Evolutionary conservation across 2,329 filamentous ascomycete species (phyloP), one percentile per base, ranked within the genome.

Genomic region (Thielaviopsis ethacetica): DNA sequence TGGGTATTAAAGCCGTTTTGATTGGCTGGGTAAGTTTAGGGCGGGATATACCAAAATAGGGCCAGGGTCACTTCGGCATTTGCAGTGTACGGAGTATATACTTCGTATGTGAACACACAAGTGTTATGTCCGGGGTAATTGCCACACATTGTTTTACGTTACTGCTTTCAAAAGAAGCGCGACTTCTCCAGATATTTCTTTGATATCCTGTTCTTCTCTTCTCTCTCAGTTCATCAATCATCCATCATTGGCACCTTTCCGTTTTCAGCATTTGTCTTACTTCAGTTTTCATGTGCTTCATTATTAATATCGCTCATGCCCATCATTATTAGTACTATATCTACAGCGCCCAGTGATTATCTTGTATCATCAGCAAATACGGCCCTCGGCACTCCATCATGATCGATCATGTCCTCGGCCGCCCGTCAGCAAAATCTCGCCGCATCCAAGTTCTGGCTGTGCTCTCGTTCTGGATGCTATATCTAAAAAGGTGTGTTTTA

Each of bases 381-480:
- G 19, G 50, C n/a, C 10, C n/a, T 19, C 19, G 44, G n/a, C 44
- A n/a, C 13, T 50, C 30, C 62, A 65, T 57, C 61, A 82, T 83
- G 80, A 72, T 82, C 83, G 91, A 97, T 72, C 91, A 97, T 76
- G 86, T 96, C 60, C 77, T 97, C 54, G 91, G 91, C 63, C 84
- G 89, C 63, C 91, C 91, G 38, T 96, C 91, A 62, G 83, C 87
- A 67, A 88, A 91, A 73, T 95, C 94, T 67, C 83, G 91, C 63
- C 89, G 94, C 67, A 84, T 94, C 56, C 91, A 97, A 71, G 90
- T 98, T 65, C 80, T 97, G 64, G 85, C 86, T 22, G 93, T 97
- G 15, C 79, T 97, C 59, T 83, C 87, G 0, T 93, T 97, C 68
- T 98, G 93, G 93, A 86, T 86, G 5, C 73, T 85, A 53, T 96